Base-by-base conservation (phyloP, 257 asterid genomes). In the Gentiana straminea region DNA sequence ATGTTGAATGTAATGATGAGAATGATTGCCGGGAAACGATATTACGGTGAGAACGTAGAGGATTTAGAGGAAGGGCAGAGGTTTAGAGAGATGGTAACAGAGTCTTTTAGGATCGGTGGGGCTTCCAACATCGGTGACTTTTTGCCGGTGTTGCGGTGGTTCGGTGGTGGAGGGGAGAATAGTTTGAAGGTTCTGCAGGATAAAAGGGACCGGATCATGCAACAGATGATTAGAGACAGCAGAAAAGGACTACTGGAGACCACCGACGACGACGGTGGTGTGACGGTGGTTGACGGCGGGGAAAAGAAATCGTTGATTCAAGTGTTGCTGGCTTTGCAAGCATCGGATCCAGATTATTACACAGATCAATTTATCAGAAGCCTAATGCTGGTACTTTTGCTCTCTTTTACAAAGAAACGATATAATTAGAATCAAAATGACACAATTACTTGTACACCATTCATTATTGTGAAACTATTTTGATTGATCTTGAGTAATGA, bases 181-280 rank as follows among this genome's bases (percentile, higher is more conserved):
- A 52, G 43, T 4, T 47, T 73, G 70, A 44, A 0, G 24, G 46
- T 35, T 65, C 50, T 84, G 55, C 82, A 76, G 33, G 53, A 50
- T 34, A 79, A 62, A 58, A 70, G 90, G 60, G 80, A 77, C 3
- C 66, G 2, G 0, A 79, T 75, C 51, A 70, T 84, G 71, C 86
- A 82, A 63, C 75, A 73, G 37, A 24, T 81, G 67, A 66, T 84
- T 9, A 76, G 69, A 43, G 79, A 60, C 33, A 41, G 82, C 33
- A 76, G 71, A 73, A 61, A 5, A 3, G 57, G 60, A 54, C 24
- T 24, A 24, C 41, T 77, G 53, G 55, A 33, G 51, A 63, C 64
- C 1, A 24, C 10, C 7, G 62, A 61, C 24, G 70, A 55, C 7
- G 60, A 36, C 24, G 24, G 24, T 24, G 24, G 24, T 24, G 36